Evolutionary conservation across 768 basidiomycete species (phyloP).

Genomic region (Punctularia strigosozonata): DNA sequence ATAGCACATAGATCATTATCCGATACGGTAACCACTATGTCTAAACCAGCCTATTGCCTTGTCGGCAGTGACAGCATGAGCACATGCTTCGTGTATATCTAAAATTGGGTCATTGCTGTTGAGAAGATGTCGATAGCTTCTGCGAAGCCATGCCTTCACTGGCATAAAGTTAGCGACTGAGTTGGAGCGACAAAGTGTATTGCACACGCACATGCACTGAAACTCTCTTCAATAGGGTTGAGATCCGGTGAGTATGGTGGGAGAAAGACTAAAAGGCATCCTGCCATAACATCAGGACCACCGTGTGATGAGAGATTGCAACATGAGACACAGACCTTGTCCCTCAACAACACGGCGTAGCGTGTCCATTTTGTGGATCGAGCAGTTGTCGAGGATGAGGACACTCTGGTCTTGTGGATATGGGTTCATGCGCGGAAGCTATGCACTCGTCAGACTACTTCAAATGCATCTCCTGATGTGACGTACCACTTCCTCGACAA

Average conservation of each 20-base stretch:
- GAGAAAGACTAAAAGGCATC: constrained; percentile 14
- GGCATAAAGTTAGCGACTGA: not conserved
- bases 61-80: constrained; percentile 12
- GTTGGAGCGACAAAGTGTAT: not conserved
- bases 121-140: constrained; percentile 7
- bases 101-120: constrained; percentile 9
- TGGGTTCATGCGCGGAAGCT: constrained; percentile 10
- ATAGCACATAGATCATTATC: not conserved
- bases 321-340: not conserved
- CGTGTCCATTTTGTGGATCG: not conserved
- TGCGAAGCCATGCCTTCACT: constrained; percentile 17
- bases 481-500: constrained; percentile 16
- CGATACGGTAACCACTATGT: constrained; percentile 2
- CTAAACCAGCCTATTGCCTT: constrained; percentile 18
- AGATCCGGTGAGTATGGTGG: constrained; percentile 25
- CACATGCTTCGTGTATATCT: constrained; percentile 13
- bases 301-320: too few species aligned
- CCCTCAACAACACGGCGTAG: not conserved
- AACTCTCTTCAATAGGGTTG: constrained; percentile 25
- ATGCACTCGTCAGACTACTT: too few species aligned
- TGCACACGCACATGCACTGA: constrained; percentile 14
- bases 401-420: constrained; percentile 1
- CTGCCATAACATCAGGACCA: constrained; percentile 6
- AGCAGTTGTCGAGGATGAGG: constrained; percentile 2
- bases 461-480: not conserved